Conservation (phyloP, 768 basidiomycete species). For the Jaapia argillacea region DNA sequence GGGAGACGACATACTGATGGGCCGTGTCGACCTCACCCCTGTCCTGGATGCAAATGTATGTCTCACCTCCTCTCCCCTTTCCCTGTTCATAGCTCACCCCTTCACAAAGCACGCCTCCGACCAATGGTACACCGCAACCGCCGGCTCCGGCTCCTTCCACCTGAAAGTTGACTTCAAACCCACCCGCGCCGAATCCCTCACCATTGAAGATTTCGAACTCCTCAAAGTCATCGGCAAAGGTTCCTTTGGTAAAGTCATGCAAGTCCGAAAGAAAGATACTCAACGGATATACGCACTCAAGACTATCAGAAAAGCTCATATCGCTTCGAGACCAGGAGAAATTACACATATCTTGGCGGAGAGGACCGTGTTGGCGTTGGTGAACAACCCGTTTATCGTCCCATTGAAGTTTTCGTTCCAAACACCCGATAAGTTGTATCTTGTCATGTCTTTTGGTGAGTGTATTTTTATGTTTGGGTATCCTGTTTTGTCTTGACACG, state of each 20-base stretch:
- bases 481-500: background rate
- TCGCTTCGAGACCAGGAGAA: conserved; percentile 91
- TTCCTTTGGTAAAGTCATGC: conserved; percentile 98
- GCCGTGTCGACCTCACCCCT: conserved; percentile 84
- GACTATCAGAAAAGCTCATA: conserved; percentile 97
- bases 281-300: conserved; percentile 96
- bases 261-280: conserved; percentile 98
- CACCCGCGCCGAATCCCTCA: conserved; percentile 68
- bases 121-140: conserved; percentile 81
- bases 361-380: conserved; percentile 90
- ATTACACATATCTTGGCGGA: conserved; percentile 98
- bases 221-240: conserved; percentile 98
- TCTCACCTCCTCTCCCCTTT: conserved; percentile 5
- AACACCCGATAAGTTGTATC: conserved; percentile 92
- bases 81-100: conserved; percentile 2
- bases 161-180: conserved; percentile 94
- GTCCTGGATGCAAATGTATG: conserved; percentile 69
- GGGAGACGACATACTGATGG: conserved; percentile 94
- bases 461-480: conserved; percentile 2
- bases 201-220: conserved; percentile 95
- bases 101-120: conserved; percentile 66
- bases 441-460: conserved; percentile 93
- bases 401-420: conserved; percentile 99
- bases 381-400: conserved; percentile 98
- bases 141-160: conserved; percentile 87